Conservation (phyloP, 2,329 filamentous ascomycete genomes). For the Hypocrella siamensis region DNA sequence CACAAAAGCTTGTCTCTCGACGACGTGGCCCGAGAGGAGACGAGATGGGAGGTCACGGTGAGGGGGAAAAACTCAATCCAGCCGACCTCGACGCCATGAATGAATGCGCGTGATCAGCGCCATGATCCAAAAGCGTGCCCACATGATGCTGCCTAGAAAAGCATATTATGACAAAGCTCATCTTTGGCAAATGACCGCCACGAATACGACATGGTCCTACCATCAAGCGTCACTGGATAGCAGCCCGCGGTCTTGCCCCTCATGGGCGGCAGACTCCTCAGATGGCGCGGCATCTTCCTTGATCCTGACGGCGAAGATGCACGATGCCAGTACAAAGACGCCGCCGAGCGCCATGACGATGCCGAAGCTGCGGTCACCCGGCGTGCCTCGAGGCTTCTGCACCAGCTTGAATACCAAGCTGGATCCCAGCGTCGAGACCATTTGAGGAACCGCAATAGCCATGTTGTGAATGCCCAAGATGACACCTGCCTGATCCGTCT, state of each 20-base stretch:
- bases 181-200: too few relatives aligned
- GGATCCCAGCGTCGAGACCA: constrained; percentile 73
- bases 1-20: too few relatives aligned
- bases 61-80: too few relatives aligned
- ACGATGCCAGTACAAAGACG: constrained; percentile 59
- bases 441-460: constrained; percentile 79
- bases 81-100: too few relatives aligned
- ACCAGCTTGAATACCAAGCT: constrained; percentile 71
- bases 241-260: constrained; percentile 13
- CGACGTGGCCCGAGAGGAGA: too few relatives aligned
- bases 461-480: constrained; percentile 95
- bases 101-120: too few relatives aligned
- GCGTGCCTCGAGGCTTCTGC: constrained; percentile 73
- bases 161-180: too few relatives aligned
- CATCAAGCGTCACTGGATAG: not conserved
- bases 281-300: constrained; percentile 37
- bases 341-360: constrained; percentile 80
- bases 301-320: constrained; percentile 54
- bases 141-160: too few relatives aligned
- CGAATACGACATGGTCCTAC: too few relatives aligned
- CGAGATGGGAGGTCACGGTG: too few relatives aligned
- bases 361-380: constrained; percentile 74
- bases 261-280: constrained; percentile 22
- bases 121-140: too few relatives aligned
- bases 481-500: constrained; percentile 67